These are phyloP conservation scores for Cryptococcus sp. DNA, from an alignment of 1,284 basidiomycete species.

Conservation along the genomic window DNA sequence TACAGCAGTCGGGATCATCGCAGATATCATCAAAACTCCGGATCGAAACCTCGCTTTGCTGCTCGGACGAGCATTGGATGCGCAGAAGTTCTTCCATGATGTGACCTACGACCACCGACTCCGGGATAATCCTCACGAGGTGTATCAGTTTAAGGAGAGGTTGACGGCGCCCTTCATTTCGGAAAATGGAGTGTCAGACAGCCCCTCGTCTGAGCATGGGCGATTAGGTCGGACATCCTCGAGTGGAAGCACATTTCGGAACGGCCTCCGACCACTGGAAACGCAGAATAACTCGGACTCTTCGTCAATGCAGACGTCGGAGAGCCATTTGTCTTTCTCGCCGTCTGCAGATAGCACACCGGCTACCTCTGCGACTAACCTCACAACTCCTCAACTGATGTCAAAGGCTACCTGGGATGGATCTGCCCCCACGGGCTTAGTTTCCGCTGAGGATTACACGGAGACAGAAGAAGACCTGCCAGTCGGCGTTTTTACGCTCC, in stretches of 20 bases:
- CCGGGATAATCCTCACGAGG: slow-evolving; percentile 81
- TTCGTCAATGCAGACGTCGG: slow-evolving; percentile 30
- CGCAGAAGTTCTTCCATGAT: slow-evolving; percentile 99
- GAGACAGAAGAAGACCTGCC: slow-evolving; percentile 66
- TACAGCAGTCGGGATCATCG: slow-evolving; percentile 93
- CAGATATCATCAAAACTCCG: slow-evolving; percentile 96
- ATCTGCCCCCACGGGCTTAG: background rate
- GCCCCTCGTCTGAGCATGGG: slow-evolving; percentile 31
- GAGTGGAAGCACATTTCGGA: slow-evolving; percentile 6
- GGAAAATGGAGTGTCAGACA: slow-evolving; percentile 29
- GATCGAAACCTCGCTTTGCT: slow-evolving; percentile 94
- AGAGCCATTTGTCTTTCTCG: slow-evolving; percentile 17
- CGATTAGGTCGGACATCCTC: slow-evolving; percentile 16
- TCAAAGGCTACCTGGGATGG: slow-evolving; percentile 6
- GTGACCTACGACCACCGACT: slow-evolving; percentile 98
- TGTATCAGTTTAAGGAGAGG: slow-evolving; percentile 80
- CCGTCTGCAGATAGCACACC: slow-evolving; percentile 35
- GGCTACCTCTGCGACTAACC: slow-evolving; percentile 40
- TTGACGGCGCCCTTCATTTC: slow-evolving; percentile 47
- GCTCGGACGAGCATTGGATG: slow-evolving; percentile 90
- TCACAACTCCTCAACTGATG: slow-evolving; percentile 15
- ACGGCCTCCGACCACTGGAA: slow-evolving; percentile 4
- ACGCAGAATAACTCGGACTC: slow-evolving; percentile 36
- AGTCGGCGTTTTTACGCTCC: slow-evolving; percentile 91
- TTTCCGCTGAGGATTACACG: slow-evolving; percentile 56